phyloP scores from a whole-genome alignment of 495 filamentous ascomycete genomes.

The Hypoxylon lienhwacheense region DNA sequence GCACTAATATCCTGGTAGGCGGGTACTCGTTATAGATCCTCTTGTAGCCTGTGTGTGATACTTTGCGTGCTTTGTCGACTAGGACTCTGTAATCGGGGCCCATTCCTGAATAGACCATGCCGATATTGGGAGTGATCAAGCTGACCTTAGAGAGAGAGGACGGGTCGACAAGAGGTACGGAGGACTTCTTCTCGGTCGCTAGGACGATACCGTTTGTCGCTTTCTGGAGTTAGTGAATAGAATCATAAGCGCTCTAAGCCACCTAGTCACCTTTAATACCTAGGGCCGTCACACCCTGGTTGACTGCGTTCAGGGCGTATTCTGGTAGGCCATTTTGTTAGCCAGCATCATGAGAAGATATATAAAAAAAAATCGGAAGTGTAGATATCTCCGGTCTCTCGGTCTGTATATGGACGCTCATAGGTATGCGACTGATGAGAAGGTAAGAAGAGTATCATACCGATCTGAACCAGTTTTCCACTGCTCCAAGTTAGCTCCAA shows the following conservation, averaged over 20 bases:
- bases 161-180: constrained; percentile 90
- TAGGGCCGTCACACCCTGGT: constrained; percentile 96
- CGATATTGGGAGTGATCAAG: constrained; percentile 97
- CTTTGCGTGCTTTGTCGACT: constrained; percentile 96
- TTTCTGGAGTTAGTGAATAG: constrained; percentile 39
- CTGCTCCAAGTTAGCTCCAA: constrained; percentile 60
- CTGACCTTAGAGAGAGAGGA: constrained; percentile 96
- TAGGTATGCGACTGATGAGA: constrained; percentile 9
- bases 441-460: constrained; percentile 46
- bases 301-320: constrained; percentile 98
- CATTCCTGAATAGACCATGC: constrained; percentile 99
- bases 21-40: constrained; percentile 99
- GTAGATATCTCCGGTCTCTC: not conserved
- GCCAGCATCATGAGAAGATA: constrained; percentile 11
- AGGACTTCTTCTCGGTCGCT: constrained; percentile 99
- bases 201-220: constrained; percentile 99
- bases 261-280: constrained; percentile 85
- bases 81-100: constrained; percentile 97
- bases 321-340: constrained; percentile 62
- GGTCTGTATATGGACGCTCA: not conserved
- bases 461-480: constrained; percentile 90
- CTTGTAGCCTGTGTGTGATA: constrained; percentile 99
- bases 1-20: constrained; percentile 95
- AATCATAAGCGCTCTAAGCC: not conserved
- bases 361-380: too few relatives aligned